Evolutionary conservation across 306 rosid species (phyloP).

Genomic region (Vicia faba): DNA sequence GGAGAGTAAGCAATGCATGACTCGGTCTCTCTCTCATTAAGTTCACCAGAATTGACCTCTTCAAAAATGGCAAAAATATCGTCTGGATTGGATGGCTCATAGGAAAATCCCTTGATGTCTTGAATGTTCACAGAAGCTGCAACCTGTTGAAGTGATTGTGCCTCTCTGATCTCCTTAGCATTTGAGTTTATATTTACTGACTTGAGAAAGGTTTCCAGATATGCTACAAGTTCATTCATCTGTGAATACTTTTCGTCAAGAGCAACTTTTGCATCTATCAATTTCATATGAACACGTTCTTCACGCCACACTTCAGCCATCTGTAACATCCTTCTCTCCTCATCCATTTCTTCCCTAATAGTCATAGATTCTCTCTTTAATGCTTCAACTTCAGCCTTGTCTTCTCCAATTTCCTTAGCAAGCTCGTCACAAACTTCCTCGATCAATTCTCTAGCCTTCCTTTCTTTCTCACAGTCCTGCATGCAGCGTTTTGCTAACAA

Average conservation of each 20-base stretch:
- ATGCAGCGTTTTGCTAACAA: conserved; percentile 64
- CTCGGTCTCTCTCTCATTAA: conserved; percentile 70
- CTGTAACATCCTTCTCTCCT: conserved; percentile 89
- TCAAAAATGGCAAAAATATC: conserved; percentile 76
- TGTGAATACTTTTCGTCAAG: conserved; percentile 83
- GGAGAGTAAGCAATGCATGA: conserved; percentile 70
- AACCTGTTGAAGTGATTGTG: conserved; percentile 55
- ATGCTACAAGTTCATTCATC: conserved; percentile 78
- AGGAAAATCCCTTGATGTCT: conserved; percentile 68
- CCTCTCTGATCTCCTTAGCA: conserved; percentile 72
- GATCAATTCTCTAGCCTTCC: conserved; percentile 69
- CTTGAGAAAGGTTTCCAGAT: conserved; percentile 62
- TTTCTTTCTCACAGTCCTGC: conserved; percentile 89
- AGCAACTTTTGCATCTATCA: conserved; percentile 89
- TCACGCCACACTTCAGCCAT: conserved; percentile 99
- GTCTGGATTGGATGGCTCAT: conserved; percentile 72
- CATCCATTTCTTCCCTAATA: conserved; percentile 82
- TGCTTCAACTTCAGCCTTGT: conserved; percentile 81
- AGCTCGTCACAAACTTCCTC: conserved; percentile 97
- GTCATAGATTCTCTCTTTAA: conserved; percentile 68
- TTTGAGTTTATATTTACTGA: conserved; percentile 51
- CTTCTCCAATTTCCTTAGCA: conserved; percentile 92
- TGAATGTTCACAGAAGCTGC: conserved; percentile 66
- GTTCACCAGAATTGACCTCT: conserved; percentile 64
- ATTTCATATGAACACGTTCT: conserved; percentile 96